phyloP scores from a whole-genome alignment of 1,139 yeast genomes.

The Debaryomycetaceae sp. region DNA sequence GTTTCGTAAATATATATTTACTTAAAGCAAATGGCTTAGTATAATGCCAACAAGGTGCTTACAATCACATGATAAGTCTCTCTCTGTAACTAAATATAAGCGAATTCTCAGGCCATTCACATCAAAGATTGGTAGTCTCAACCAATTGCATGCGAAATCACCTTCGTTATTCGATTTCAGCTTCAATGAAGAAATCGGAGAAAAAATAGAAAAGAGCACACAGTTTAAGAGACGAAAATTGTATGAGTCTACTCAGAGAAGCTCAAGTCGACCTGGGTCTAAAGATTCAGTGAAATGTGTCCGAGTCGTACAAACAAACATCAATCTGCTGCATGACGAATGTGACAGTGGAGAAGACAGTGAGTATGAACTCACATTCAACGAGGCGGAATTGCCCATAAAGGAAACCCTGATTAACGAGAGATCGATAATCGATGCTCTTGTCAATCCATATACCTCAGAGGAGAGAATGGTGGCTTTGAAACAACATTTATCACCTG shows the following conservation, averaged over 20 bases:
- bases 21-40: not conserved
- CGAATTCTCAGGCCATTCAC: slow-evolving; percentile 36
- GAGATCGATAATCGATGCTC: not conserved
- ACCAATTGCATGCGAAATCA: slow-evolving; percentile 23
- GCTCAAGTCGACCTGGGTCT: not conserved
- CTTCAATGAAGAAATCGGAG: slow-evolving; percentile 3
- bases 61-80: slow-evolving; percentile 1
- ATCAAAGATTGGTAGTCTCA: slow-evolving; percentile 33
- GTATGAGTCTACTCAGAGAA: not conserved
- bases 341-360: not conserved
- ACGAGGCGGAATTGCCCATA: slow-evolving; percentile 2
- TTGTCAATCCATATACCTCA: slow-evolving; percentile 20
- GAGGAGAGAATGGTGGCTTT: slow-evolving; percentile 23
- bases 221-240: not conserved
- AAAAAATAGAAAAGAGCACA: not conserved
- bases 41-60: slow-evolving; percentile 3
- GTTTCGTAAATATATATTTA: not conserved
- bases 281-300: not conserved
- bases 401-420: slow-evolving; percentile 1
- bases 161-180: slow-evolving; percentile 18
- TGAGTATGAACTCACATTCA: slow-evolving; percentile 1
- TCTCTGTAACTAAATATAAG: slow-evolving; percentile 23
- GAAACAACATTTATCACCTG: slow-evolving; percentile 23
- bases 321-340: not conserved
- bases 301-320: not conserved